Evolutionary conservation across 2,329 filamentous ascomycete genomes (phyloP).

Genomic region (Madurella mycetomatis): DNA sequence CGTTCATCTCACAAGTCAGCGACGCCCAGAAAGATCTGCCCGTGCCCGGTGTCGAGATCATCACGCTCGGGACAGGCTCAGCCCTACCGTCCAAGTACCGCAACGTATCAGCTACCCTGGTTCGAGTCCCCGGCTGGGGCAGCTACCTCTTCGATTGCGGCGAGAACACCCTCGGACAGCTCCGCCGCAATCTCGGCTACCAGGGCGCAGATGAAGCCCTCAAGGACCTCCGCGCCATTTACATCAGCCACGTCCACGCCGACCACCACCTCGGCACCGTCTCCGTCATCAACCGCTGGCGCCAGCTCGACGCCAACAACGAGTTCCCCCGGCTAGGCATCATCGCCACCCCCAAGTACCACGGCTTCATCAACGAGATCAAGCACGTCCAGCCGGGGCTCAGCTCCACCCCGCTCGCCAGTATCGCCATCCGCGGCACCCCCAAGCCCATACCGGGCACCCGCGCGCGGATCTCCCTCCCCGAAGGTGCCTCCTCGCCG

Average conservation of each 20-base stretch:
- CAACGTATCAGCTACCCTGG: constrained; percentile 85
- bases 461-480: constrained; percentile 31
- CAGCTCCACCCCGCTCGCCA: constrained; percentile 37
- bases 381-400: constrained; percentile 66
- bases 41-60: constrained; percentile 72
- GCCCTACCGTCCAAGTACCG: constrained; percentile 87
- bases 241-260: constrained; percentile 93
- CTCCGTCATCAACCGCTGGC: constrained; percentile 80
- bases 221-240: constrained; percentile 73
- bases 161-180: constrained; percentile 85
- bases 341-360: constrained; percentile 67
- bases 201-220: constrained; percentile 66
- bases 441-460: constrained; percentile 17
- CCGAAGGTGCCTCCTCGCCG: constrained; percentile 41
- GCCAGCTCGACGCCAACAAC: constrained; percentile 39
- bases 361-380: constrained; percentile 75
- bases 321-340: constrained; percentile 48
- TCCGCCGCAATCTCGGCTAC: constrained; percentile 66
- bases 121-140: constrained; percentile 80
- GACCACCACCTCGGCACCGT: constrained; percentile 89
- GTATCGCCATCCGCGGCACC: constrained; percentile 4
- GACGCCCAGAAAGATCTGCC: constrained; percentile 61
- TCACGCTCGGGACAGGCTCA: constrained; percentile 86
- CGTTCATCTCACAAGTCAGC: constrained; percentile 47
- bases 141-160: constrained; percentile 88